phyloP scores from a whole-genome alignment of 805 yeast species.

The Candida morakotiae region DNA sequence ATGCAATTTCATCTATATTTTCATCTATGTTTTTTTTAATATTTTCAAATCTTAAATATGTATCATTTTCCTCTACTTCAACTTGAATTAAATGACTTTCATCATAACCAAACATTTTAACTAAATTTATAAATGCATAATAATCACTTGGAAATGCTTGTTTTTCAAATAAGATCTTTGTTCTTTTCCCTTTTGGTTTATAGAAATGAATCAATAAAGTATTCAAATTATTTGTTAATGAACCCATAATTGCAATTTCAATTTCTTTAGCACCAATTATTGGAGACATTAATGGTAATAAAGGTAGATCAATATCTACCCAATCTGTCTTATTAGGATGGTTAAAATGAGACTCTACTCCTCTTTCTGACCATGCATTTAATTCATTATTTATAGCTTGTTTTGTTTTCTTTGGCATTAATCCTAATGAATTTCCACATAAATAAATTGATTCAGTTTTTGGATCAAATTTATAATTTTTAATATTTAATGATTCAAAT shows the following conservation, averaged over 20 bases:
- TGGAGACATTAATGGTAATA: constrained; percentile 63
- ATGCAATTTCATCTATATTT: constrained; percentile 58
- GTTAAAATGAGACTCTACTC: constrained; percentile 79
- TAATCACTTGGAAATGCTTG: constrained; percentile 91
- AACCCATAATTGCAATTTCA: constrained; percentile 90
- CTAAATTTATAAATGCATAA: constrained; percentile 78
- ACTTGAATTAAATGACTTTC: constrained; percentile 60
- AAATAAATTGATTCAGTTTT: constrained; percentile 48
- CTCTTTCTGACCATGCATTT: constrained; percentile 77
- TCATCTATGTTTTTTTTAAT: constrained; percentile 54
- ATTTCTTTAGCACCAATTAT: constrained; percentile 68
- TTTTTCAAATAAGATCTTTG: constrained; percentile 77
- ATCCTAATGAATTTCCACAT: constrained; percentile 92
- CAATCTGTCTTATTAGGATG: constrained; percentile 66
- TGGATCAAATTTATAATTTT: constrained; percentile 10
- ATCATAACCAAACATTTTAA: constrained; percentile 52
- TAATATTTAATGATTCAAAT: constrained; percentile 52
- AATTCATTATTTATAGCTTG: constrained; percentile 60
- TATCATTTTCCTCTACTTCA: constrained; percentile 55
- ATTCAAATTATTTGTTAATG: constrained; percentile 79
- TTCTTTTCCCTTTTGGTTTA: constrained; percentile 53
- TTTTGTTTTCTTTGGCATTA: constrained; percentile 70
- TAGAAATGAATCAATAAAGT: constrained; percentile 71
- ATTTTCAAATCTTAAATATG: constrained; percentile 56
- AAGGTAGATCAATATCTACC: constrained; percentile 82